Conservation (phyloP, 108 stramenopile species). For the Pseudonitzschia delicatissima region DNA sequence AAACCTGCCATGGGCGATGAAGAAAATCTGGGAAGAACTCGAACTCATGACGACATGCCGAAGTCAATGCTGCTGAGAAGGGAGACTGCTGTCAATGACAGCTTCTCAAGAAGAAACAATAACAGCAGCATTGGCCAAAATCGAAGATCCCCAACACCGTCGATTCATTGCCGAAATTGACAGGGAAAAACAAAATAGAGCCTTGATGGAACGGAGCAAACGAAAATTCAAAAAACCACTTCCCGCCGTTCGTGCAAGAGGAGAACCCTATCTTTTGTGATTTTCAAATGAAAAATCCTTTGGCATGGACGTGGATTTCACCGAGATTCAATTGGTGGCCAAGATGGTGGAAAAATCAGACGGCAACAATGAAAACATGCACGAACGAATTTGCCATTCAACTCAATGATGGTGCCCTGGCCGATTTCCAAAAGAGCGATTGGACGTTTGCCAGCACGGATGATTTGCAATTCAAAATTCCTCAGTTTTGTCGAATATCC, state of each 20-base stretch:
- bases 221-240: slow-evolving; percentile 33
- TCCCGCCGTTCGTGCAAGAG: slow-evolving; percentile 53
- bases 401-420: slow-evolving; percentile 12
- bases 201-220: slow-evolving; percentile 56
- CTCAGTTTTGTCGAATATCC: slow-evolving; percentile 62
- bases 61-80: slow-evolving; percentile 56
- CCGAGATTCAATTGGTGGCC: slow-evolving; percentile 74
- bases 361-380: slow-evolving; percentile 31
- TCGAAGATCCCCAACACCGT: slow-evolving; percentile 56
- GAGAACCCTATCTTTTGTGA: slow-evolving; percentile 72
- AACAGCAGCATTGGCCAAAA: slow-evolving; percentile 37
- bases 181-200: slow-evolving; percentile 58
- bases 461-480: slow-evolving; percentile 41
- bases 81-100: slow-evolving; percentile 20
- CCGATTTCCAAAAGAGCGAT: slow-evolving; percentile 5
- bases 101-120: slow-evolving; percentile 36
- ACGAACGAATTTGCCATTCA: slow-evolving; percentile 70
- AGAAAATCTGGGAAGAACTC: slow-evolving; percentile 69
- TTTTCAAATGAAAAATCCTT: slow-evolving; percentile 66
- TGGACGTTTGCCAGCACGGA: slow-evolving; percentile 76
- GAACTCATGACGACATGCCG: slow-evolving; percentile 32
- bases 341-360: slow-evolving; percentile 30
- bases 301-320: slow-evolving; percentile 53
- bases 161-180: slow-evolving; percentile 69
- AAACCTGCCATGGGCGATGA: slow-evolving; percentile 25